Evolutionary conservation across 306 rosid species (phyloP).

Genomic region (Malus sylvestris): DNA sequence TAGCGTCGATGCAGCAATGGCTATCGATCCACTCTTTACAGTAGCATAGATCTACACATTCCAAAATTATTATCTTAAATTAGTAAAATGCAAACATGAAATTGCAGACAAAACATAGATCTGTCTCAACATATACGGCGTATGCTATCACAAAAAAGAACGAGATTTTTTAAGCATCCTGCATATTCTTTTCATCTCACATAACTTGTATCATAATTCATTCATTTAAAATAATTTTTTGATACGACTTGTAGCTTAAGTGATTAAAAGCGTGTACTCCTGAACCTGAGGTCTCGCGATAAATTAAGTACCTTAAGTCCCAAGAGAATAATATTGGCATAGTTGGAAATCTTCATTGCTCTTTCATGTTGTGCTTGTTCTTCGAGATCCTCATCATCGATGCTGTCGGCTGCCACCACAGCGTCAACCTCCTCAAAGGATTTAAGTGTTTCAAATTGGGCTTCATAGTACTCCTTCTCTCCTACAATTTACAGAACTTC

Average conservation of each 20-base stretch:
- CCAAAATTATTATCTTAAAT: background rate
- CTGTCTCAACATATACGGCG: background rate
- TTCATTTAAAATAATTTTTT: background rate
- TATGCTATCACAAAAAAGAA: background rate
- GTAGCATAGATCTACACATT: constrained; percentile 48
- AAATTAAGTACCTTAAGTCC: constrained; percentile 30
- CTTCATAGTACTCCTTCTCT: constrained; percentile 45
- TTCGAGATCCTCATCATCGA: constrained; percentile 16
- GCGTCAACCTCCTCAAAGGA: constrained; percentile 43
- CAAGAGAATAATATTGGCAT: constrained; percentile 40
- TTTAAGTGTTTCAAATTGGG: constrained; percentile 36
- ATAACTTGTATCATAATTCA: background rate
- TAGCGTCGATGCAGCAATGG: constrained; percentile 57
- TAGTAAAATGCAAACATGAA: background rate
- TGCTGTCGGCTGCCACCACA: background rate
- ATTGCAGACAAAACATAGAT: background rate
- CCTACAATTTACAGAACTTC: constrained; percentile 13
- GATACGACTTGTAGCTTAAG: background rate
- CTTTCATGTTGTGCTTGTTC: constrained; percentile 39
- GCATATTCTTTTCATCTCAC: too few species aligned
- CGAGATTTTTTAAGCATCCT: too few species aligned
- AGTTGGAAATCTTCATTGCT: constrained; percentile 50
- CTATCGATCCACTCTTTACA: constrained; percentile 45
- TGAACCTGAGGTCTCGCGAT: background rate
- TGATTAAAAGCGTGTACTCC: background rate